Percentiles rank a stretch among this genome's conserved stretches.
phyloP scores from a whole-genome alignment of 129 eudicot species.

The Oenanthe sinensis region DNA sequence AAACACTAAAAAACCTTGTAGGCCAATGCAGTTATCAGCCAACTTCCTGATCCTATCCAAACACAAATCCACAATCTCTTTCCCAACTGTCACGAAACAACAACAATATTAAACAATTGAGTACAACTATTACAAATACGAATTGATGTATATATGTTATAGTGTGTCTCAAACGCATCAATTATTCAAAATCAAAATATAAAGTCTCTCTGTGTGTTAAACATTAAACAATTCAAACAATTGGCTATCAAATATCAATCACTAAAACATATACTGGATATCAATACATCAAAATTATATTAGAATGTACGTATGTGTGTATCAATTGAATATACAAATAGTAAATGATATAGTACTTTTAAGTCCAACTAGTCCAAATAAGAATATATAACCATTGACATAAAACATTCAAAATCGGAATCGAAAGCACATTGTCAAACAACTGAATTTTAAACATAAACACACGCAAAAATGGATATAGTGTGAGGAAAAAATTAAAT shows the following conservation, averaged over 20 bases:
- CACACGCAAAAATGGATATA: too few species aligned
- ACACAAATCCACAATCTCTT: too few species aligned
- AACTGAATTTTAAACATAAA: neutral
- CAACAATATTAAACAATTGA: neutral
- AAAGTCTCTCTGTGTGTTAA: neutral
- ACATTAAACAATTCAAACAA: conserved; percentile 42
- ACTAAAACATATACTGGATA: neutral
- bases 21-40: too few species aligned
- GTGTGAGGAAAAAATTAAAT: too few species aligned
- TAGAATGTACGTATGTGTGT: neutral
- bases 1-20: too few species aligned
- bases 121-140: neutral
- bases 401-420: neutral
- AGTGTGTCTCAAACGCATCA: neutral
- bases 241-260: neutral
- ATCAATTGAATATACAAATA: neutral
- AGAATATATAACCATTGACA: too few species aligned
- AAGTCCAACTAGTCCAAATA: neutral
- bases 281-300: neutral
- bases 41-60: too few species aligned
- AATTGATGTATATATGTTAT: neutral
- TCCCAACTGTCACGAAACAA: too few species aligned
- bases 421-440: conserved; percentile 63
- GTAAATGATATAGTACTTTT: neutral
- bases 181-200: neutral